phyloP scores from a whole-genome alignment of 306 rosid species.

The Sphenostylis stenocarpa region DNA sequence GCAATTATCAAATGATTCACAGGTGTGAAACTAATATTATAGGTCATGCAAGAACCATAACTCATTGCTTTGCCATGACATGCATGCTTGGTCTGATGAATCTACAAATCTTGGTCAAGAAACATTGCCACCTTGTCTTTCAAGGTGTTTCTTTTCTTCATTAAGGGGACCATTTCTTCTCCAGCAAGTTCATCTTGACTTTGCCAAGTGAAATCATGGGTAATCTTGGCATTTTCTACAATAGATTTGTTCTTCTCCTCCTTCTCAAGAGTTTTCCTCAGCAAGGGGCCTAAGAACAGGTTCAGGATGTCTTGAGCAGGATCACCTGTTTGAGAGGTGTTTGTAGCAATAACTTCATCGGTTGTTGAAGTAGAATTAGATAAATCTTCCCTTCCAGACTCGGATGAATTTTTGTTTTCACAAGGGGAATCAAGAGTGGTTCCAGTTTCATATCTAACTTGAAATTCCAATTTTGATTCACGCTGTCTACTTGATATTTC shows the following conservation, averaged over 20 bases:
- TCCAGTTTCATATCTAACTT: slow-evolving; percentile 32
- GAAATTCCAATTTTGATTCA: slow-evolving; percentile 36
- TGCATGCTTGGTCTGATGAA: slow-evolving; percentile 3
- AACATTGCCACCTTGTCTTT: slow-evolving; percentile 66
- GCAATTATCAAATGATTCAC: slow-evolving; percentile 15
- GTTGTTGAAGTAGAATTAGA: slow-evolving; percentile 31
- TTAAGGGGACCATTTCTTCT: slow-evolving; percentile 47
- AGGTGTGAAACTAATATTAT: background rate
- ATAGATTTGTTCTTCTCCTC: slow-evolving; percentile 45
- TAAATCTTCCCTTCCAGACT: slow-evolving; percentile 30
- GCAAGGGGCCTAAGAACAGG: slow-evolving; percentile 76
- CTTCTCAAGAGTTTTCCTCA: slow-evolving; percentile 51
- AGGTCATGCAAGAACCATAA: background rate
- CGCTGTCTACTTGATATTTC: slow-evolving; percentile 26
- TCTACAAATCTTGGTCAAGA: slow-evolving; percentile 49
- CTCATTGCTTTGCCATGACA: slow-evolving; percentile 5
- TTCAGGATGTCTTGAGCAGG: slow-evolving; percentile 84
- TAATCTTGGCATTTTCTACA: slow-evolving; percentile 32
- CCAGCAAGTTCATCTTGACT: slow-evolving; percentile 32
- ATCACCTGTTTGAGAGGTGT: slow-evolving; percentile 44
- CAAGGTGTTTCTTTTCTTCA: slow-evolving; percentile 64
- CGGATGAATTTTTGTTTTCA: slow-evolving; percentile 28
- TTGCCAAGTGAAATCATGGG: slow-evolving; percentile 35
- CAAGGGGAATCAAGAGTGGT: slow-evolving; percentile 32
- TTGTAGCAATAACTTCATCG: slow-evolving; percentile 31